phyloP scores from a whole-genome alignment of 2,329 filamentous ascomycete genomes.

The Arthrobotrys musiformis region DNA sequence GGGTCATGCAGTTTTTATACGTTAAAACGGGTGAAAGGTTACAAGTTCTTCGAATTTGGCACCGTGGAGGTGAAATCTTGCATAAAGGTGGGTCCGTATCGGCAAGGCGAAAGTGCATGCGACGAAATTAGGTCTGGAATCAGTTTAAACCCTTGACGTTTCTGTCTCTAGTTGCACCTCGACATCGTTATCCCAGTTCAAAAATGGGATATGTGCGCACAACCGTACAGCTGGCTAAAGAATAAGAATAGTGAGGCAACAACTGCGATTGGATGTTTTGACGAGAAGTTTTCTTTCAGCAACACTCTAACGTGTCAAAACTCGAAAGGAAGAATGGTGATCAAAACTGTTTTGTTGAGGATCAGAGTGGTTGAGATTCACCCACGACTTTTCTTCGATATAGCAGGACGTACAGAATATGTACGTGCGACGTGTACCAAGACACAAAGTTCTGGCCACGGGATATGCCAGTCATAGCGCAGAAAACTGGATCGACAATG shows the following conservation, averaged over 20 bases:
- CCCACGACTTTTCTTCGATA: conserved; percentile 6
- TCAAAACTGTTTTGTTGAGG: conserved; percentile 7
- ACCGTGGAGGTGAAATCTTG: conserved; percentile 5
- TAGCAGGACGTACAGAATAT: conserved; percentile 6
- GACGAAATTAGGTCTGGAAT: conserved; percentile 5
- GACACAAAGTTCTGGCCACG: conserved; percentile 20
- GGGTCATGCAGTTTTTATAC: conserved; percentile 24
- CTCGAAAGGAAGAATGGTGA: conserved; percentile 11
- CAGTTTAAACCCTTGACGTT: conserved; percentile 9
- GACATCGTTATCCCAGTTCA: conserved; percentile 4
- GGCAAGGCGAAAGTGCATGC: conserved; percentile 15
- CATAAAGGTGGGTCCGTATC: conserved; percentile 2
- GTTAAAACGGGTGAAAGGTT: neutral
- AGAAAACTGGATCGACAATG: conserved; percentile 23
- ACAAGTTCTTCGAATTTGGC: neutral
- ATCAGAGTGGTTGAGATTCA: conserved; percentile 13
- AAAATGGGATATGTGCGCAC: neutral
- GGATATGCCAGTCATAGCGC: conserved; percentile 7
- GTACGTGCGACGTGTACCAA: conserved; percentile 10
- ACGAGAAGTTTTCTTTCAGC: neutral
- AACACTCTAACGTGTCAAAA: conserved; percentile 23
- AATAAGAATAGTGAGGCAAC: conserved; percentile 22
- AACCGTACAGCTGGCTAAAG: neutral
- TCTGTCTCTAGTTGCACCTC: neutral
- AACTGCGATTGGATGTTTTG: conserved; percentile 18